Evolutionary conservation across 2,329 filamentous ascomycete genomes (phyloP).

Genomic region (Shiraia bambusicola): DNA sequence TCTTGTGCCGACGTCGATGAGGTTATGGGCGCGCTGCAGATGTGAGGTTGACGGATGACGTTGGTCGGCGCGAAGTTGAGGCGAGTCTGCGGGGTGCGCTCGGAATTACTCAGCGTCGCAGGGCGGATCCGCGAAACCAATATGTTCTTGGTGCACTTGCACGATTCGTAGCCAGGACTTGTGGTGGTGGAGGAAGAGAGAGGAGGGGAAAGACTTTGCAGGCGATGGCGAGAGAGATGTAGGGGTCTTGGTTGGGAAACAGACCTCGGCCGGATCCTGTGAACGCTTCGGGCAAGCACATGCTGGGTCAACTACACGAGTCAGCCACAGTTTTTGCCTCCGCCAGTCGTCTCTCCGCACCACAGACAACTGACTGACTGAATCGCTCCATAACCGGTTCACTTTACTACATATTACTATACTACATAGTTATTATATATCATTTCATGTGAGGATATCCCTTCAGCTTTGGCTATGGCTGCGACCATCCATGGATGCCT

Average conservation of each 20-base stretch:
- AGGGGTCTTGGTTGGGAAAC: conserved; percentile 14
- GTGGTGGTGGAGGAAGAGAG: conserved; percentile 2
- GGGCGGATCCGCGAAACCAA: conserved; percentile 17
- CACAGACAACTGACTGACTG: neutral
- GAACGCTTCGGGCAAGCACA: conserved; percentile 26
- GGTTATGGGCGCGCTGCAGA: conserved; percentile 6
- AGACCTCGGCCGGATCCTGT: conserved; percentile 25
- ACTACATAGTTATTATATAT: too few species aligned
- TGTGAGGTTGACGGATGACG: conserved; percentile 5
- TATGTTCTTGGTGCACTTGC: neutral
- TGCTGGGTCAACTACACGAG: conserved; percentile 17
- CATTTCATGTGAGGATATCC: too few species aligned
- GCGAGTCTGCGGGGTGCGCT: conserved; percentile 28
- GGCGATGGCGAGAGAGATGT: neutral
- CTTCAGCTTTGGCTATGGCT: neutral
- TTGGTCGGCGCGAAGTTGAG: conserved; percentile 14
- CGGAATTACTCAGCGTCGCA: conserved; percentile 10
- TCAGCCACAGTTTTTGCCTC: conserved; percentile 14
- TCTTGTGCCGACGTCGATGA: conserved; percentile 16
- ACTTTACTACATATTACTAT: conserved; percentile 1
- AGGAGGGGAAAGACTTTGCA: neutral
- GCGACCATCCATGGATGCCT: too few species aligned
- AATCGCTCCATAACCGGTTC: neutral
- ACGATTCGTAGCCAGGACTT: neutral
- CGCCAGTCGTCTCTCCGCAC: conserved; percentile 4